Evolutionary conservation across 2,329 filamentous ascomycete genomes (phyloP).

Genomic region (Alternaria sp.): DNA sequence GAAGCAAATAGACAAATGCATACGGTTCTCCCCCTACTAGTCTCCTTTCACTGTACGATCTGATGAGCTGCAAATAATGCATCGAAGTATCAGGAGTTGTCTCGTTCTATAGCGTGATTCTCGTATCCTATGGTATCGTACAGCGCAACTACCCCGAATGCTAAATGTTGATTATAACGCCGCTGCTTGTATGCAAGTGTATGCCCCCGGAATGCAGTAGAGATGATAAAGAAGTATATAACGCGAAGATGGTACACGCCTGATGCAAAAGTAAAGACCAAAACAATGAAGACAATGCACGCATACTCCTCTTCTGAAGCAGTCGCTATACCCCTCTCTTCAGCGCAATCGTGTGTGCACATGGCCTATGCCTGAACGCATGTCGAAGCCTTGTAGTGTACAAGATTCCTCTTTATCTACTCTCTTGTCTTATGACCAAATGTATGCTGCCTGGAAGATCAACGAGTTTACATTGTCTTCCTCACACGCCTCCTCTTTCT

Average conservation of each 20-base stretch:
- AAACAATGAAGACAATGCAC: background rate
- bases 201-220: background rate
- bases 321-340: background rate
- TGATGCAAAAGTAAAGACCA: background rate
- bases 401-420: background rate
- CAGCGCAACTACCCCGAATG: background rate
- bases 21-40: background rate
- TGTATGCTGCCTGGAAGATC: background rate
- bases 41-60: background rate
- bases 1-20: background rate
- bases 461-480: constrained; percentile 40
- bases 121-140: constrained; percentile 3
- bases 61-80: background rate
- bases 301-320: background rate
- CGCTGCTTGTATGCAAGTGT: background rate
- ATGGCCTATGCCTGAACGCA: background rate
- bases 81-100: background rate
- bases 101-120: background rate
- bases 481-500: constrained; percentile 33
- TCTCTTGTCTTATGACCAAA: background rate
- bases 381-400: background rate
- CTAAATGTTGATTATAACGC: background rate
- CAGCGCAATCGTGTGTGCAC: background rate
- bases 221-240: background rate
- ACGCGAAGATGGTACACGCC: background rate